These are phyloP conservation scores for Corrigiola litoralis DNA, from an alignment of 179 eudicot species.

Conservation along the genomic window DNA sequence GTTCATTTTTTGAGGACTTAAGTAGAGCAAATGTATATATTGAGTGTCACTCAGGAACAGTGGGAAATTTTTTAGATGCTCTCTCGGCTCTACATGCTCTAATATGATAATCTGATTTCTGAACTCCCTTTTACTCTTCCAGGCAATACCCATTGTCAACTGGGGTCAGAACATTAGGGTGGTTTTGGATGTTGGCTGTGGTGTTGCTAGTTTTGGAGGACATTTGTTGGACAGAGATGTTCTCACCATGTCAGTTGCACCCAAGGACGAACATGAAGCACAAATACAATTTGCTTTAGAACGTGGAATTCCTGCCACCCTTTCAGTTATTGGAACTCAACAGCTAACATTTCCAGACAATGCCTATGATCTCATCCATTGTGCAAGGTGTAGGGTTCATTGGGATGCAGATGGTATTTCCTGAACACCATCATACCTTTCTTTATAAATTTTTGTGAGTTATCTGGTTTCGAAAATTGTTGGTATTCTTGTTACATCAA, in stretches of 20 bases:
- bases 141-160: slow-evolving; percentile 64
- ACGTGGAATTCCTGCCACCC: slow-evolving; percentile 91
- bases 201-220: slow-evolving; percentile 99
- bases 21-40: background rate
- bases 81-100: background rate
- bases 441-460: background rate
- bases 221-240: slow-evolving; percentile 81
- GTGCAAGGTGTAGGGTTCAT: slow-evolving; percentile 98
- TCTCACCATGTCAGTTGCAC: slow-evolving; percentile 93
- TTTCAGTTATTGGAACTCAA: slow-evolving; percentile 94
- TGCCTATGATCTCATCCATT: slow-evolving; percentile 78
- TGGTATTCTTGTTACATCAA: background rate
- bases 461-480: background rate
- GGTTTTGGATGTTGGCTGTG: slow-evolving; percentile 95
- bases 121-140: slow-evolving; percentile 13
- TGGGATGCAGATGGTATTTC: slow-evolving; percentile 86
- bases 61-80: background rate
- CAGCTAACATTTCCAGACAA: slow-evolving; percentile 92
- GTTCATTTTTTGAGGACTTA: background rate
- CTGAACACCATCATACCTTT: background rate
- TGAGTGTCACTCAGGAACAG: too few species aligned
- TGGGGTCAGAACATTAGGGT: slow-evolving; percentile 91
- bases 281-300: slow-evolving; percentile 98
- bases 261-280: slow-evolving; percentile 97
- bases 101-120: background rate